Evolutionary conservation across 176 grass and related monocot species (phyloP).

Genomic region (Aegilops tauschii): DNA sequence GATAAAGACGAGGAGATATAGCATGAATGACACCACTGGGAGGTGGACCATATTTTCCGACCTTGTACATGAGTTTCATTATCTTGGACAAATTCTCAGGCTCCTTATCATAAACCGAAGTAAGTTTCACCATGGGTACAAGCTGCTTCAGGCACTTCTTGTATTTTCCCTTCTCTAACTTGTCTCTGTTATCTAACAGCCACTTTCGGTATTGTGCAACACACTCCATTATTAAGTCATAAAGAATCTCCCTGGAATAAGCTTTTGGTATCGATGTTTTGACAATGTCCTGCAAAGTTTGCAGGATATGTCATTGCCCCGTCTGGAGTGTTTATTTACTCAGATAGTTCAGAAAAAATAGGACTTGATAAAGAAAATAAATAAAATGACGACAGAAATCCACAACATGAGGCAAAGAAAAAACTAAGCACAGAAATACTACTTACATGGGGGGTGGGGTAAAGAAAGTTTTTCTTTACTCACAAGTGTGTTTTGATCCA

Average conservation of each 20-base stretch:
- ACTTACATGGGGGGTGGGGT: neutral
- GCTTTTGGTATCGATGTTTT: neutral
- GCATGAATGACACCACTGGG: constrained; percentile 2
- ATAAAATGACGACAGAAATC: neutral
- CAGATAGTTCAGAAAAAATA: neutral
- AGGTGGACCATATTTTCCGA: neutral
- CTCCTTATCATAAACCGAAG: neutral
- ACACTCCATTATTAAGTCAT: neutral
- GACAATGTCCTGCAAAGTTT: neutral
- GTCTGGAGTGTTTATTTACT: neutral
- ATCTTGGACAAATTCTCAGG: constrained; percentile 2
- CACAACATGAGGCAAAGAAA: neutral
- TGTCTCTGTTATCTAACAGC: neutral
- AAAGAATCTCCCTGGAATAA: constrained; percentile 13
- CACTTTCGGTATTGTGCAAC: neutral
- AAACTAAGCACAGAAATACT: neutral
- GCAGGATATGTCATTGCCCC: neutral
- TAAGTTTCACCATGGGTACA: neutral
- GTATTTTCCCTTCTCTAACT: neutral
- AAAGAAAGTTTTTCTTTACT: neutral
- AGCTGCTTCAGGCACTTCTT: neutral
- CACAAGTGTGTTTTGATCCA: neutral
- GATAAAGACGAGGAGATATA: constrained; percentile 6
- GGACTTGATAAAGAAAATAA: neutral
- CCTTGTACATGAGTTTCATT: constrained; percentile 12